These are phyloP conservation scores for Fusarium sp. DNA, from an alignment of 2,329 filamentous ascomycete genomes.

Conservation along the genomic window DNA sequence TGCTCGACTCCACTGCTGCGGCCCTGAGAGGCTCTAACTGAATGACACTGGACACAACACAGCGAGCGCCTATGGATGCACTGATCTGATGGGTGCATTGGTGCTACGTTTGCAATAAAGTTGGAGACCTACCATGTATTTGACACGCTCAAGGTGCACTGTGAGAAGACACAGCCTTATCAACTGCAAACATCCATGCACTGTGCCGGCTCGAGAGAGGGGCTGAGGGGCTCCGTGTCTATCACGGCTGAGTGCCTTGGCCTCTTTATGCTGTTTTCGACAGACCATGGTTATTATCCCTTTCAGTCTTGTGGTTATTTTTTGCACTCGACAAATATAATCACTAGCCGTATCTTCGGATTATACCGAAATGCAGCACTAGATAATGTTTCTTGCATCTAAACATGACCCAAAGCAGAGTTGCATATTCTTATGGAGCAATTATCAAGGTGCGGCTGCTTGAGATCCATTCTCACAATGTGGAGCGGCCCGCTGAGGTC, in stretches of 20 bases:
- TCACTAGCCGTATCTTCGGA: not conserved
- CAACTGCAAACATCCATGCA: slow-evolving; percentile 26
- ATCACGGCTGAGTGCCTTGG: not conserved
- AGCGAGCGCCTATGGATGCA: too few species aligned
- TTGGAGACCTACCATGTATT: slow-evolving; percentile 18
- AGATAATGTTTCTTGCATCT: not conserved
- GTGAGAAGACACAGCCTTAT: slow-evolving; percentile 23
- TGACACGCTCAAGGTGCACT: slow-evolving; percentile 1
- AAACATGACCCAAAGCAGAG: not conserved
- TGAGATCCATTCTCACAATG: slow-evolving; percentile 27
- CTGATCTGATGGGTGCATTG: too few species aligned
- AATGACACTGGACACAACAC: slow-evolving; percentile 19
- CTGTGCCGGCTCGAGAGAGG: slow-evolving; percentile 19
- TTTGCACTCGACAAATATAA: not conserved
- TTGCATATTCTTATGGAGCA: not conserved
- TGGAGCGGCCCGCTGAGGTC: slow-evolving; percentile 34
- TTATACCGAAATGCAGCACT: not conserved
- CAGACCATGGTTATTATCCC: not conserved
- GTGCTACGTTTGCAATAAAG: slow-evolving; percentile 28
- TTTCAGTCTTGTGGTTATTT: not conserved
- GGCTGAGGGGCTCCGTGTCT: slow-evolving; percentile 3
- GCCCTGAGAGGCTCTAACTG: too few species aligned
- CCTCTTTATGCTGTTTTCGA: slow-evolving; percentile 5
- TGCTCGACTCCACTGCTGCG: slow-evolving; percentile 34
- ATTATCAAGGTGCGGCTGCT: slow-evolving; percentile 24